phyloP scores from a whole-genome alignment of 345 rosid species.

The Xanthoceras sorbifolium region DNA sequence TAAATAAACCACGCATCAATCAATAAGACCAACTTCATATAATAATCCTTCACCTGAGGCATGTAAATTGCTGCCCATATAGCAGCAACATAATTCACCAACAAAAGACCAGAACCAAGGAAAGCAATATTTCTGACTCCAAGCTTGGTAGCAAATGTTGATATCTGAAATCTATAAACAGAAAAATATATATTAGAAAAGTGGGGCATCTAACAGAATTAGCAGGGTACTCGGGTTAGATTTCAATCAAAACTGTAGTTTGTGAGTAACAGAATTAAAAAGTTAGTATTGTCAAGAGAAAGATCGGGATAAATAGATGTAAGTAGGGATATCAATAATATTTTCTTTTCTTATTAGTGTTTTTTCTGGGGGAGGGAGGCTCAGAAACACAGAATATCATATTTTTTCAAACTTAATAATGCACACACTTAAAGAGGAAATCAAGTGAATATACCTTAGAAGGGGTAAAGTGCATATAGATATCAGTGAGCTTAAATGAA shows the following conservation, averaged over 20 bases:
- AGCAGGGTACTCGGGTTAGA: background rate
- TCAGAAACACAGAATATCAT: background rate
- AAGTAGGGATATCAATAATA: background rate
- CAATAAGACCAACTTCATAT: constrained; percentile 17
- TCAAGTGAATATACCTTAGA: background rate
- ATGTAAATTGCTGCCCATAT: constrained; percentile 73
- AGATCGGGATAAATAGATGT: constrained; percentile 16
- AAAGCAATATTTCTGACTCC: constrained; percentile 95
- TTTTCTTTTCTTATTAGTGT: background rate
- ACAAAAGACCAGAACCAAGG: constrained; percentile 83
- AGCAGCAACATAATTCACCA: constrained; percentile 78
- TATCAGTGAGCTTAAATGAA: constrained; percentile 8
- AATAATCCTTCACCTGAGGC: constrained; percentile 69
- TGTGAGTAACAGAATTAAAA: background rate
- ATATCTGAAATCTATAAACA: constrained; percentile 78
- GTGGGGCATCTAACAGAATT: background rate
- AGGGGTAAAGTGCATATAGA: background rate
- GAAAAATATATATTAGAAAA: background rate
- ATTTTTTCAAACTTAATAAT: background rate
- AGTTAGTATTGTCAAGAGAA: background rate
- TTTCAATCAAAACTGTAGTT: background rate
- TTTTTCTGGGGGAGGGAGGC: background rate
- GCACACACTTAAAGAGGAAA: background rate
- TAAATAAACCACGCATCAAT: constrained; percentile 8
- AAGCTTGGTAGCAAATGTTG: constrained; percentile 88